Conservation (phyloP, 352 stramenopile species). For the Globisporangium canariense region DNA sequence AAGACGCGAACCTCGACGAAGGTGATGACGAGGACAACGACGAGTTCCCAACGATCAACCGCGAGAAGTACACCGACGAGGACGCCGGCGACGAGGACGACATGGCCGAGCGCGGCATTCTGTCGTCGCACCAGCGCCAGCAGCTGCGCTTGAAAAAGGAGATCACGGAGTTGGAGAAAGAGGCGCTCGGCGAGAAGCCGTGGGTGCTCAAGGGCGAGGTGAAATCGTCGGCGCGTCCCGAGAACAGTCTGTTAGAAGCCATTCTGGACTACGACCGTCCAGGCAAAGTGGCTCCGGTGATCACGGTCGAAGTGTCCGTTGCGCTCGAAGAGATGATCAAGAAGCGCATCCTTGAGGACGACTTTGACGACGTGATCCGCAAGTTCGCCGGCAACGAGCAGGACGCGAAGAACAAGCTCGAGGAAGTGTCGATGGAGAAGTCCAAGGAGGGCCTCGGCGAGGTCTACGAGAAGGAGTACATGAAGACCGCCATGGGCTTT, state of each 20-base stretch:
- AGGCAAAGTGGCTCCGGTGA: constrained; percentile 88
- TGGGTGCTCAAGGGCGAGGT: constrained; percentile 93
- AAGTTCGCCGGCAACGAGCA: constrained; percentile 80
- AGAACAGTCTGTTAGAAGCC: constrained; percentile 92
- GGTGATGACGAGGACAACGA: constrained; percentile 45
- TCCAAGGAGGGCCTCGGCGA: constrained; percentile 89
- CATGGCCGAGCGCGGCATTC: constrained; percentile 71
- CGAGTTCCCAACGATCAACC: constrained; percentile 57
- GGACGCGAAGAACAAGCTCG: constrained; percentile 82
- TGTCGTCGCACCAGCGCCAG: constrained; percentile 76
- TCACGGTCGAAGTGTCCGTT: constrained; percentile 91
- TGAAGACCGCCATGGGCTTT: constrained; percentile 93
- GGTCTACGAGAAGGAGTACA: constrained; percentile 95
- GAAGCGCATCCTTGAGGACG: constrained; percentile 91
- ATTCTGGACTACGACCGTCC: constrained; percentile 93
- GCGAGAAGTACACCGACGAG: constrained; percentile 47
- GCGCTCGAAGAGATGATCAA: constrained; percentile 94
- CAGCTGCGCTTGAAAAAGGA: constrained; percentile 68
- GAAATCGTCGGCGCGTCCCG: constrained; percentile 75
- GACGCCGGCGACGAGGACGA: constrained; percentile 64
- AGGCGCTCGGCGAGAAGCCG: constrained; percentile 91
- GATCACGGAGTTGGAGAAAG: constrained; percentile 85
- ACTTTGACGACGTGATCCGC: constrained; percentile 94
- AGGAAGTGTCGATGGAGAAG: constrained; percentile 93
- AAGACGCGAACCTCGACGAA: constrained; percentile 40